Base-by-base conservation (phyloP, 495 filamentous ascomycete genomes). In the Aspergillus nanangensis region DNA sequence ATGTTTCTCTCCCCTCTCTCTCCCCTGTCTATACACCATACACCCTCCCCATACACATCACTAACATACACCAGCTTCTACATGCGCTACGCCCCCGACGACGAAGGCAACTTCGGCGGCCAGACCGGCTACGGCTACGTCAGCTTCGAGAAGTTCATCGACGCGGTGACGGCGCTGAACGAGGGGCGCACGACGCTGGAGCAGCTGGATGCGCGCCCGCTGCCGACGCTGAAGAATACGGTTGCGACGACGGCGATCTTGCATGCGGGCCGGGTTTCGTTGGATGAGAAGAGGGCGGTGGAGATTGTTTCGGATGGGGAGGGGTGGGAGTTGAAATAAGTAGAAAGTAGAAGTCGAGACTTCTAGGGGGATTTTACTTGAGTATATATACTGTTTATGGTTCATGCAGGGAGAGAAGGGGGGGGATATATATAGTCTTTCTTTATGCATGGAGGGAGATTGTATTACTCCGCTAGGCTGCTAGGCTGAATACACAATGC, bases 141-240 rank as follows among this genome's bases (percentile, higher is more conserved):
- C 49, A 88, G 83, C 44, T 92, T 96, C 60, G 91, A 96, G 73
- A 96, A 96, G 64, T 96, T 96, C 62, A 83, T 96, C 11, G 88
- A 95, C 60, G 89, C 86, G 3, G 88, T 89, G 53, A 82, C 80
- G 8, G 79, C 81, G 0, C 71, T 96, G 39, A 92, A 93, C 50
- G 79, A 85, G 47, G 81, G 84, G 9, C 71, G 73, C 13, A 74
- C 82, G 43, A 87, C 81, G 37, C 75, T 91, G 4, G 80, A 81
- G 21, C 80, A 88, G 47, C 71, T 95, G 35, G 91, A 96, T 56
- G 72, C 72, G 33, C 80, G 89, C 46, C 87, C 87, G 0, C 63
- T 96, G 47, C 90, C 91, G 4, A 96, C 91, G 17, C 55, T 96
- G 56, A 77, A 76, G 60, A 96, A 95, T 51, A 96, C 91, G 1